Base-by-base conservation (phyloP, 345 rosid genomes). In the Chamaenerion angustifolium region DNA sequence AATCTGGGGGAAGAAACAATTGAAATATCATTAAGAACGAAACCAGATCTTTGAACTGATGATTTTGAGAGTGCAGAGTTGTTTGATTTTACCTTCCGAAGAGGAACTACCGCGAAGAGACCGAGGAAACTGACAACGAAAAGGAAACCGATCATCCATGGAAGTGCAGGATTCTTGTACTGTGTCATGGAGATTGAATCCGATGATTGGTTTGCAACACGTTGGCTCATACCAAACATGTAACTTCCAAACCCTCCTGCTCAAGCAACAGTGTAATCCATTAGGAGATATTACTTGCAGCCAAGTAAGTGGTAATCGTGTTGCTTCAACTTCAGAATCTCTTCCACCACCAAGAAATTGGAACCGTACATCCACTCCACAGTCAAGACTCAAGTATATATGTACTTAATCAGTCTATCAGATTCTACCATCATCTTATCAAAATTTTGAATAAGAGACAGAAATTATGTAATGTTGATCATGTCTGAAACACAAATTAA, bases 111-210 rank as follows among this genome's bases (percentile, higher is more conserved):
- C 0, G 60, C 48, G 7, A 62, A 62, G 60, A 62, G 66, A 10
- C 66, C 66, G 0, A 62, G 66, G 56, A 62, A 62, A 49, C 66
- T 62, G 66, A 62, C 66, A 12, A 62, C 60, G 23, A 62, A 62
- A 8, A 62, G 66, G 41, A 62, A 62, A 43, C 55, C 66, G 16
- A 62, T 55, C 60, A 62, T 62, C 66, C 66, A 62, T 5, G 23
- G 8, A 11, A 62, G 43, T 1, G 60, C 43, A 12, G 66, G 66
- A 46, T 62, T 51, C 35, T 62, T 62, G 27, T 43, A 21, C n/a
- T 49, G 49, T 27, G 19, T 1, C 16, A 16, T 11, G n/a, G 48
- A 42, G 3, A 13, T 23, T 15, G 47, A 13, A 55, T 56, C 47
- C 17, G 12, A 12, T 43, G 66, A 49, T 49, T 37, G 56, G 17